Evolutionary conservation across 2,329 filamentous ascomycete genomes (phyloP).

Genomic region (Whalleya microplaca): DNA sequence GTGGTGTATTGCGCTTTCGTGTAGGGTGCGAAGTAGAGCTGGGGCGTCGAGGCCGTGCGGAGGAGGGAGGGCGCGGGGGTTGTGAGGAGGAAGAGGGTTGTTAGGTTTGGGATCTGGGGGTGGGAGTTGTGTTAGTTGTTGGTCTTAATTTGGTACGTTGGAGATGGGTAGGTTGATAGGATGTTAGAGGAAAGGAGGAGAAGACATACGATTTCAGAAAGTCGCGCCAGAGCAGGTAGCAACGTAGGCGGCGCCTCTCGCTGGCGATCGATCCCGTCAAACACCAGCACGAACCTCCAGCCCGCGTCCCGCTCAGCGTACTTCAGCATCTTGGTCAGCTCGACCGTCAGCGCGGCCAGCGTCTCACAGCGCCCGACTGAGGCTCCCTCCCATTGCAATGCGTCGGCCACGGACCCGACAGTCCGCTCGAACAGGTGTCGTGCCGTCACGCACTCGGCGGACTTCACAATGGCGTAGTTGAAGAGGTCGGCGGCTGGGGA

Average conservation of each 20-base stretch:
- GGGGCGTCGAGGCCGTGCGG: constrained; percentile 67
- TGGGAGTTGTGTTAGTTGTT: constrained; percentile 15
- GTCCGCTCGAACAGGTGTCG: constrained; percentile 78
- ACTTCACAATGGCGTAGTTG: constrained; percentile 66
- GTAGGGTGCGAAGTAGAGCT: constrained; percentile 85
- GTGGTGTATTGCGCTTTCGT: constrained; percentile 76
- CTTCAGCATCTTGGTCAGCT: constrained; percentile 68
- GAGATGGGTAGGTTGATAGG: background rate
- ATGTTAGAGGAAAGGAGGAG: background rate
- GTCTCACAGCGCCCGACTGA: constrained; percentile 74
- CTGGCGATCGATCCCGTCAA: constrained; percentile 87
- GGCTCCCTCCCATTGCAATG: constrained; percentile 49
- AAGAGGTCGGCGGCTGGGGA: constrained; percentile 38
- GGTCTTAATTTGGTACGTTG: too few species aligned
- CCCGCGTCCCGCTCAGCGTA: constrained; percentile 38
- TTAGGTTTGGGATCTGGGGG: constrained; percentile 74
- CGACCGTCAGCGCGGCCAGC: constrained; percentile 73
- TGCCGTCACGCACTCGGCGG: constrained; percentile 75
- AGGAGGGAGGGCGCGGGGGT: constrained; percentile 55
- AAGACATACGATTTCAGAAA: constrained; percentile 75
- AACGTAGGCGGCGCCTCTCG: constrained; percentile 79
- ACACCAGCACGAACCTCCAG: constrained; percentile 76
- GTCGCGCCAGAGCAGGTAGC: constrained; percentile 76
- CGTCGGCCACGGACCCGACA: constrained; percentile 59
- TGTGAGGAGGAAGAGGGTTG: constrained; percentile 62